Base-by-base conservation (phyloP, 163 green algal species). In the Chlorella variabilis region DNA sequence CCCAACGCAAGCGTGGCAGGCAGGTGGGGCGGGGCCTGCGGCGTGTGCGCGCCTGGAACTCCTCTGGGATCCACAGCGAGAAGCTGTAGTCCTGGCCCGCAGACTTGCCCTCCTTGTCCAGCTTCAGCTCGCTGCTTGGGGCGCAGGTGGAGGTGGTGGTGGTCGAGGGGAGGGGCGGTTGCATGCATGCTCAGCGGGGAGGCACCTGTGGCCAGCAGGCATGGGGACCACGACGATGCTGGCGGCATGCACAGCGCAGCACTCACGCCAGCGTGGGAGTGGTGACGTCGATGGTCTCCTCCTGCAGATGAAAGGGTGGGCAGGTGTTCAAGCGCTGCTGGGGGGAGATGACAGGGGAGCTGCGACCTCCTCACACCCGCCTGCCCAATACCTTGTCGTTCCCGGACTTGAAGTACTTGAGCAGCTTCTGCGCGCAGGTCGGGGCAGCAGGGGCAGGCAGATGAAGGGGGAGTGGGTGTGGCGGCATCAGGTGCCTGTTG, bases 321-420 rank as follows among this genome's bases (percentile, higher is more conserved):
- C 45, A 54, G 45, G 45, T 11, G 45, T 54, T 54, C 45, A 54
- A 15, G 45, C n/a, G 45, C 11, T 54, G 45, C 11, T 54, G 45
- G 11, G 15, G 11, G 45, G n/a, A n/a, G n/a, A n/a, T n/a, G n/a
- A n/a, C n/a, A n/a, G n/a, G n/a, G n/a, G n/a, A n/a, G 54, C 54
- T 29, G 18, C 23, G 20, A n/a, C 23, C 15, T 63, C 54, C 23
- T 29, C 23, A n/a, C 54, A 9, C 18, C 23, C 54, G 18, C 54
- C 18, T 29, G 23, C 6, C 54, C 54, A 39, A n/a, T 11, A 39
- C 29, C 56, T 75, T 54, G 18, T 76, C 65, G 31, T 84, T 84
- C 1, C 31, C 31, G 3, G 34, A 25, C 29, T 86, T 86, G 75
- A 86, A 86, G 31, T 86, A 86, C 77, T 83, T 83, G 31, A 78